phyloP scores from a whole-genome alignment of 768 basidiomycete genomes.

The Tubosaeta sp. region DNA sequence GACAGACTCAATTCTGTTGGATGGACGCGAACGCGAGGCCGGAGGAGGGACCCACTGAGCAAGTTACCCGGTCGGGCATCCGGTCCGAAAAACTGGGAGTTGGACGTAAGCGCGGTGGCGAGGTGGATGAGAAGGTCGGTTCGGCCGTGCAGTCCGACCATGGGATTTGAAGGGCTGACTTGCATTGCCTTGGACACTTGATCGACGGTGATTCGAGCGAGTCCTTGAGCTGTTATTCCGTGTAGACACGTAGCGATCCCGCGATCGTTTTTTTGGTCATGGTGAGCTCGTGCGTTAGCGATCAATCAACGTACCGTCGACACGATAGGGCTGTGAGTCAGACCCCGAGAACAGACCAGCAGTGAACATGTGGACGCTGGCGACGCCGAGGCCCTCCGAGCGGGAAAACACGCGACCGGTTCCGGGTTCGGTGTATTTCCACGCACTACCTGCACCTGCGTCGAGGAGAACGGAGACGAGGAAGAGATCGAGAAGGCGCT shows the following conservation, averaged over 20 bases:
- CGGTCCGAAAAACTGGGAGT: slow-evolving; percentile 65
- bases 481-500: slow-evolving; percentile 84
- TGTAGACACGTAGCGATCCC: not conserved
- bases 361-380: slow-evolving; percentile 86
- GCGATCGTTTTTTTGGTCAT: not conserved
- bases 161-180: slow-evolving; percentile 70
- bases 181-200: slow-evolving; percentile 71
- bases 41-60: slow-evolving; percentile 47
- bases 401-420: slow-evolving; percentile 53
- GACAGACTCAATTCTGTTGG: not conserved
- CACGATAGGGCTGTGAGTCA: slow-evolving; percentile 56
- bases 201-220: slow-evolving; percentile 58
- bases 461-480: slow-evolving; percentile 89
- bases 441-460: slow-evolving; percentile 84
- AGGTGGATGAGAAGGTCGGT: slow-evolving; percentile 72
- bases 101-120: slow-evolving; percentile 60
- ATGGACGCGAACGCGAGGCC: not conserved
- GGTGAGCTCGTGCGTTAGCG: not conserved
- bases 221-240: slow-evolving; percentile 55
- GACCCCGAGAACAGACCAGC: slow-evolving; percentile 74
- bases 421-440: slow-evolving; percentile 67
- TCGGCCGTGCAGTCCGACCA: slow-evolving; percentile 89
- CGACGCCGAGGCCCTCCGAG: slow-evolving; percentile 85
- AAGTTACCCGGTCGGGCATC: slow-evolving; percentile 79
- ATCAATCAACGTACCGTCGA: slow-evolving; percentile 58